Percentiles rank a stretch among this genome's conserved stretches.
Evolutionary conservation across 192 early-diverging fungal species (phyloP).

Genomic region (Backusella macrospora): DNA sequence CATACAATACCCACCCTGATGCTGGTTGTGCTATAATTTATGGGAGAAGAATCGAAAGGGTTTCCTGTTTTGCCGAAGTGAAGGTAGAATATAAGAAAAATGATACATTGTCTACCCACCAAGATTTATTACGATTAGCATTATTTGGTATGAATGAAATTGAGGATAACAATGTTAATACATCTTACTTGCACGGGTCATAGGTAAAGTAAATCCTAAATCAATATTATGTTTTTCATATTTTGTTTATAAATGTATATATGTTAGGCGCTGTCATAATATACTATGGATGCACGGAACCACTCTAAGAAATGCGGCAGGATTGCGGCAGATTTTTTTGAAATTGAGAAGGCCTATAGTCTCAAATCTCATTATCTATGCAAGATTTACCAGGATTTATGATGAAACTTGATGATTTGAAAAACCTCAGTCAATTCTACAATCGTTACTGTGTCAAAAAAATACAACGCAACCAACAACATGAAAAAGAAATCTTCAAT

Average conservation of each 20-base stretch:
- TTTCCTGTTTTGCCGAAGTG: background rate
- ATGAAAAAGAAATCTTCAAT: too few relatives aligned
- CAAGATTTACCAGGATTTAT: conserved; percentile 7
- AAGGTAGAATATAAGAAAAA: background rate
- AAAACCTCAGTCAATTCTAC: background rate
- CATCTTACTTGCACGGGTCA: background rate
- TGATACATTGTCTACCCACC: background rate
- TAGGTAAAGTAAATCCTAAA: conserved; percentile 7
- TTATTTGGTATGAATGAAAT: conserved; percentile 5
- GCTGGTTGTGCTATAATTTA: too few relatives aligned
- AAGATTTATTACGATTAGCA: background rate
- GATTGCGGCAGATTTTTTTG: too few relatives aligned
- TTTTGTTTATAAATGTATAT: background rate
- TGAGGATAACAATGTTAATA: background rate
- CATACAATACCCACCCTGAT: too few relatives aligned
- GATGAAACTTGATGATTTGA: background rate
- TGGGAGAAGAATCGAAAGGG: background rate
- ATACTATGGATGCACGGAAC: too few relatives aligned
- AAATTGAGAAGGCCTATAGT: too few relatives aligned
- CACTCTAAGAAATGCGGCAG: too few relatives aligned
- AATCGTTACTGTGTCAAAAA: too few relatives aligned
- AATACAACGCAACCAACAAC: too few relatives aligned
- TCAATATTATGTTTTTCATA: conserved; percentile 4
- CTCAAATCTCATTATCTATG: background rate
- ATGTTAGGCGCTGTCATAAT: too few relatives aligned